Evolutionary conservation across 345 rosid species (phyloP).

Genomic region (Salix viminalis): DNA sequence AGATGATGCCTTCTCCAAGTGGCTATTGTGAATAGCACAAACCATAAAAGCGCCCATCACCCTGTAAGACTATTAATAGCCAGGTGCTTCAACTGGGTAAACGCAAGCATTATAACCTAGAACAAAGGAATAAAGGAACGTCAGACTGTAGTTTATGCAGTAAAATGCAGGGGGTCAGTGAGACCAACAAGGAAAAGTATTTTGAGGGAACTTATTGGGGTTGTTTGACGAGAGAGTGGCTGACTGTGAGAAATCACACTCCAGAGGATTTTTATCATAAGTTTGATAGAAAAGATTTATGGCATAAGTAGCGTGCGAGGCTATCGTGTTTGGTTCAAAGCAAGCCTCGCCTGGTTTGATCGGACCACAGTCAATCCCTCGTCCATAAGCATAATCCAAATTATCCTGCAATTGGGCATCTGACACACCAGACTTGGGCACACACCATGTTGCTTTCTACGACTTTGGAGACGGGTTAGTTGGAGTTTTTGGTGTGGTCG

Average conservation of each 20-base stretch:
- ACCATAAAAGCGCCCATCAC: background rate
- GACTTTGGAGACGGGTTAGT: slow-evolving; percentile 38
- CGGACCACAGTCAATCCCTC: slow-evolving; percentile 52
- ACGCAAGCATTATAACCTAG: slow-evolving; percentile 40
- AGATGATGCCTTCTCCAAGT: too few relatives aligned
- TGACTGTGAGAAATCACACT: slow-evolving; percentile 72
- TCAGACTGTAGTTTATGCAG: background rate
- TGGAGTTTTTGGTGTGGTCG: slow-evolving; percentile 30
- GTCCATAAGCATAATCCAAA: slow-evolving; percentile 73
- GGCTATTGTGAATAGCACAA: too few relatives aligned
- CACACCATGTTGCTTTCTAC: slow-evolving; percentile 44
- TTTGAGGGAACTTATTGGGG: slow-evolving; percentile 8
- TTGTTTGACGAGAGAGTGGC: slow-evolving; percentile 30
- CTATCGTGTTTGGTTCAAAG: slow-evolving; percentile 63
- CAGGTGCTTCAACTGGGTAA: slow-evolving; percentile 32
- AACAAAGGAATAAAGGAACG: background rate
- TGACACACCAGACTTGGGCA: slow-evolving; percentile 48
- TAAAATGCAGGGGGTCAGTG: background rate
- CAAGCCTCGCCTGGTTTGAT: slow-evolving; percentile 71
- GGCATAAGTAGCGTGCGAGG: slow-evolving; percentile 72
- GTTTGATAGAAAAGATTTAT: slow-evolving; percentile 72
- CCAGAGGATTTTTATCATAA: slow-evolving; percentile 42
- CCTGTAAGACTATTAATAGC: background rate
- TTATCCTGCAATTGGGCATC: slow-evolving; percentile 60
- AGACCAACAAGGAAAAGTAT: background rate